These are phyloP conservation scores for Fusarium setosum DNA, from an alignment of 2,329 filamentous ascomycete genomes.

Conservation along the genomic window DNA sequence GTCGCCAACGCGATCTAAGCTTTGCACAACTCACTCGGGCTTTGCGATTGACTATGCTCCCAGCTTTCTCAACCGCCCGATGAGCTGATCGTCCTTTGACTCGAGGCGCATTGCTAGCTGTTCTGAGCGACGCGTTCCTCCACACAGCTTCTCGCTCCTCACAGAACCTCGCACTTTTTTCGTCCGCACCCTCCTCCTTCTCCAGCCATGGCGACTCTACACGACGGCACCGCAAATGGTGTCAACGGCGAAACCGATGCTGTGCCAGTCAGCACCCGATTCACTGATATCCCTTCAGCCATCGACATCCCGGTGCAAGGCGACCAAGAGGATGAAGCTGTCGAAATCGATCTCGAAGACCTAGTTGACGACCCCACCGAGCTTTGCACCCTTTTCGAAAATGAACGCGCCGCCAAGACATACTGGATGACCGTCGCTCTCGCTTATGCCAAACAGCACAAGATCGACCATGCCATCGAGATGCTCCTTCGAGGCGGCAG, in stretches of 20 bases:
- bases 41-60: slow-evolving; percentile 42
- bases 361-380: slow-evolving; percentile 94
- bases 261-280: slow-evolving; percentile 64
- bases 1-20: slow-evolving; percentile 3
- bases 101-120: slow-evolving; percentile 47
- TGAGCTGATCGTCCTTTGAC: slow-evolving; percentile 44
- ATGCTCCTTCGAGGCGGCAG: slow-evolving; percentile 79
- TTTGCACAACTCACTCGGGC: background rate
- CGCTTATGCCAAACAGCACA: slow-evolving; percentile 95
- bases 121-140: slow-evolving; percentile 46
- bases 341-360: slow-evolving; percentile 93
- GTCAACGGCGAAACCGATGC: slow-evolving; percentile 51
- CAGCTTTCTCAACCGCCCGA: slow-evolving; percentile 38
- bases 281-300: slow-evolving; percentile 72
- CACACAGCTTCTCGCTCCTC: slow-evolving; percentile 20
- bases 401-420: slow-evolving; percentile 88
- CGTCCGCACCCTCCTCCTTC: slow-evolving; percentile 2
- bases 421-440: slow-evolving; percentile 99
- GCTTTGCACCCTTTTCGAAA: slow-evolving; percentile 93
- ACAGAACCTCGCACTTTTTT: slow-evolving; percentile 10
- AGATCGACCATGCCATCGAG: slow-evolving; percentile 85
- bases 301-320: slow-evolving; percentile 75
- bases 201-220: slow-evolving; percentile 53
- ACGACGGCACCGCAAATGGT: slow-evolving; percentile 59
- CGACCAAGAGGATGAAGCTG: slow-evolving; percentile 76